Conservation (phyloP, 169 alveolate genomes). For the Plasmodium sp. region DNA sequence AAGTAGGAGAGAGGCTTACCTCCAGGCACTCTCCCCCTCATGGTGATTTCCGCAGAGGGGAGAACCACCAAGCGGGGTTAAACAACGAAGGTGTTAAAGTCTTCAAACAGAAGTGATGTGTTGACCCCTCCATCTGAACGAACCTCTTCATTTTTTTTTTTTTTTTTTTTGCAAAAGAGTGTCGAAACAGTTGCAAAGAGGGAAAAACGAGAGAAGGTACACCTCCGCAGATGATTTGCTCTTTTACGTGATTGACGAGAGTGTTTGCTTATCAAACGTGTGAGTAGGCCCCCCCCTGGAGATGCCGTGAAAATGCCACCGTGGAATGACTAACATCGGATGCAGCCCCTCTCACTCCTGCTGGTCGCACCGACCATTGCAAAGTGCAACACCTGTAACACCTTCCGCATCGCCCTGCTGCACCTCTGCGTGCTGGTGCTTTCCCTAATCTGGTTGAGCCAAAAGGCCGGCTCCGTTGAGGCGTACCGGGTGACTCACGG, state of each 20-base stretch:
- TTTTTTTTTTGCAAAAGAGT: background rate
- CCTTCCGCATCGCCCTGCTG: background rate
- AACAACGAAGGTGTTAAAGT: background rate
- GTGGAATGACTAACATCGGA: constrained; percentile 1
- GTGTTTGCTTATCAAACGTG: background rate
- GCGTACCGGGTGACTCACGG: background rate
- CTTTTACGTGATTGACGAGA: background rate
- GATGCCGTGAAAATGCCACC: background rate
- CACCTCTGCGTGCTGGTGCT: background rate
- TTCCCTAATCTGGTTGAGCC: background rate
- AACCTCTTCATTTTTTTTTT: too few species aligned
- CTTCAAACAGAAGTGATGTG: background rate
- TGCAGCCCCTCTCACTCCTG: background rate
- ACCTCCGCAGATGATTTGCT: background rate
- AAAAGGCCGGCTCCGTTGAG: background rate
- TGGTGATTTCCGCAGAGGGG: background rate
- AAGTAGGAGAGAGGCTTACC: background rate
- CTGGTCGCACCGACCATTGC: background rate
- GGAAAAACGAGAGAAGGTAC: background rate
- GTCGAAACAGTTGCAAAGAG: background rate
- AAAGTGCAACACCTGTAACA: background rate
- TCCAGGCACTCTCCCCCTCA: background rate
- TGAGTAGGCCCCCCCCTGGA: background rate
- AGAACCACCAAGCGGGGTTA: background rate
- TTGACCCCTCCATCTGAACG: background rate